Conservation (phyloP, 2,329 filamentous ascomycete genomes). For the Cladophialophora carrionii region DNA sequence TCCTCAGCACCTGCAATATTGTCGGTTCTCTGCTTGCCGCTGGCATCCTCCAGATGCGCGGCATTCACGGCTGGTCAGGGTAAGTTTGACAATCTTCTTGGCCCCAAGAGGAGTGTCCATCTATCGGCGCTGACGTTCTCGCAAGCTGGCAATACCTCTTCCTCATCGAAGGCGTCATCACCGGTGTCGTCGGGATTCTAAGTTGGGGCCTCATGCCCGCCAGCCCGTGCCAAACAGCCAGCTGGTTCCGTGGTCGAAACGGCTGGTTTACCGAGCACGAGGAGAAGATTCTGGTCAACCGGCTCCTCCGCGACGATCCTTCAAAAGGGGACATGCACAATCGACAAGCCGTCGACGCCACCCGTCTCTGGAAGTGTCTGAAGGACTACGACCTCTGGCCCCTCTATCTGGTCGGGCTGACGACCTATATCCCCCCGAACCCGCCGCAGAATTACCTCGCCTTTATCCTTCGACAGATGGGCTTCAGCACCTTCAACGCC, state of each 20-base stretch:
- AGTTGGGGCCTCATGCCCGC: slow-evolving; percentile 64
- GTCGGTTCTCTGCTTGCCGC: slow-evolving; percentile 28
- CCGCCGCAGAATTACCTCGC: slow-evolving; percentile 61
- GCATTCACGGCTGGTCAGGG: slow-evolving; percentile 44
- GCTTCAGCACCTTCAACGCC: slow-evolving; percentile 63
- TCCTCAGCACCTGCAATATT: slow-evolving; percentile 48
- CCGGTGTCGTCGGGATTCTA: slow-evolving; percentile 57
- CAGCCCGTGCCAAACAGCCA: slow-evolving; percentile 67
- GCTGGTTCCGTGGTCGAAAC: slow-evolving; percentile 62
- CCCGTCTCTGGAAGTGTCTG: slow-evolving; percentile 56
- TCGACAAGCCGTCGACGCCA: slow-evolving; percentile 54
- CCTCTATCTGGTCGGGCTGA: slow-evolving; percentile 57
- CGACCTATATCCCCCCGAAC: slow-evolving; percentile 58
- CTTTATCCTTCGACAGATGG: slow-evolving; percentile 60
- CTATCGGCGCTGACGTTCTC: not conserved
- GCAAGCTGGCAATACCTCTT: slow-evolving; percentile 43
- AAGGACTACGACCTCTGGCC: slow-evolving; percentile 67
- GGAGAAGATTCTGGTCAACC: slow-evolving; percentile 64
- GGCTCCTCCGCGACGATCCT: slow-evolving; percentile 62
- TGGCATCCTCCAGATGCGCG: slow-evolving; percentile 43
- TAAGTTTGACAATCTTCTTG: slow-evolving; percentile 50
- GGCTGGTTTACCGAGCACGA: slow-evolving; percentile 66
- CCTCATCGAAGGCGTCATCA: slow-evolving; percentile 46
- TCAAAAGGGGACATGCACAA: slow-evolving; percentile 66
- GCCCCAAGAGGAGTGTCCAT: not conserved